A percentile compares a stretch with the other conserved stretches of the same genome.
Conservation (phyloP, 108 stramenopile genomes). For the Cyclotella atomus region DNA sequence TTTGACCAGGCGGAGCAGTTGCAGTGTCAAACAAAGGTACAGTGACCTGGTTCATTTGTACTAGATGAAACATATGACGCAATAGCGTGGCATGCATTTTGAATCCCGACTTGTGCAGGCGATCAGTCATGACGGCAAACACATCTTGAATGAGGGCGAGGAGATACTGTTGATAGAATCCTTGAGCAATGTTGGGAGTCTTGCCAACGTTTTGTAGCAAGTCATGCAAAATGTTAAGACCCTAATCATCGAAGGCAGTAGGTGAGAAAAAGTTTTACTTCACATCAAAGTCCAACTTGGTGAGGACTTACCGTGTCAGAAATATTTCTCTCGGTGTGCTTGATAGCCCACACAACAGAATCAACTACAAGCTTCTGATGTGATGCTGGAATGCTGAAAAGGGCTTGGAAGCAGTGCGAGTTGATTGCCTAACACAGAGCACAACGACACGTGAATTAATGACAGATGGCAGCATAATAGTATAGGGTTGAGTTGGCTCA, state of each 20-base stretch:
- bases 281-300: no score
- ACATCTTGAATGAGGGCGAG: constrained; percentile 96
- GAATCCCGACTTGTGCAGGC: constrained; percentile 98
- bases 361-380: constrained; percentile 99
- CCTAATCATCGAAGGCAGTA: constrained; percentile 49
- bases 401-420: constrained; percentile 93
- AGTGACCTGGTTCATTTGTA: constrained; percentile 93
- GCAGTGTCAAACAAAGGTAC: constrained; percentile 93
- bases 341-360: constrained; percentile 98
- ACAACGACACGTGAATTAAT: no score
- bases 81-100: constrained; percentile 98
- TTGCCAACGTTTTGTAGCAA: constrained; percentile 91
- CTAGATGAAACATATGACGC: constrained; percentile 95
- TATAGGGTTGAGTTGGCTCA: constrained; percentile 26
- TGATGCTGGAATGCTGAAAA: constrained; percentile 94
- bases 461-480: no score
- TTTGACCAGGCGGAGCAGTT: constrained; percentile 74
- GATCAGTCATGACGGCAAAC: constrained; percentile 98
- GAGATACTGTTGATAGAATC: constrained; percentile 96
- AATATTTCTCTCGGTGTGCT: constrained; percentile 98
- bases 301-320: constrained; percentile 90
- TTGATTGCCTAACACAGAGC: constrained; percentile 75
- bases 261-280: not conserved
- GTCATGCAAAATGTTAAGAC: constrained; percentile 95
- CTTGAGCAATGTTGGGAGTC: constrained; percentile 91